A percentile compares a stretch with the other conserved stretches of the same genome.
Evolutionary conservation across 805 yeast species (phyloP).

Genomic region (Pichia pseudocactophila): DNA sequence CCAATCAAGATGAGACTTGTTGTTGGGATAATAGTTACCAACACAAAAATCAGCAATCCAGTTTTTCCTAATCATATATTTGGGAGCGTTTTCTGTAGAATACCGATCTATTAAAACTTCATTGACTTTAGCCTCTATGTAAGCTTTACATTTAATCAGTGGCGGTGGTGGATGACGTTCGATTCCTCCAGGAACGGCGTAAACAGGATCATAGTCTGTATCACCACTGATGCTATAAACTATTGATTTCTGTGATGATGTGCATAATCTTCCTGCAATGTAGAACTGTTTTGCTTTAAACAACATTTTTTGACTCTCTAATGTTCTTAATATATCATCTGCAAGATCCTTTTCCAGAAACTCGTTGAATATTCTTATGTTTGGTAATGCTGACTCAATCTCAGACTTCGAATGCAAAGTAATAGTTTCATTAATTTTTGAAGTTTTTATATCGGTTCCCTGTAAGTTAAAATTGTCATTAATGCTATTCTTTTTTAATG

Average conservation of each 20-base stretch:
- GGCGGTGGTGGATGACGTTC: constrained; percentile 2
- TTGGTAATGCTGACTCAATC: constrained; percentile 41
- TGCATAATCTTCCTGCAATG: constrained; percentile 53
- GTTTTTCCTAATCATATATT: constrained; percentile 28
- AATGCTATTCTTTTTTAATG: no score
- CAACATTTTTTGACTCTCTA: constrained; percentile 32
- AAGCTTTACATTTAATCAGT: constrained; percentile 12
- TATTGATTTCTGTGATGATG: constrained; percentile 44
- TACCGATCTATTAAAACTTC: constrained; percentile 15
- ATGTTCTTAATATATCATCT: constrained; percentile 32
- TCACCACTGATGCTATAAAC: constrained; percentile 17
- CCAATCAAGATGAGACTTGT: constrained; percentile 52
- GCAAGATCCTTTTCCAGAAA: constrained; percentile 47
- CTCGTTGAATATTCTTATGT: constrained; percentile 39
- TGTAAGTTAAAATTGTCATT: no score
- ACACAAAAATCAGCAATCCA: constrained; percentile 52
- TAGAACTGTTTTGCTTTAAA: constrained; percentile 43
- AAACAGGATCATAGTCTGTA: constrained; percentile 12
- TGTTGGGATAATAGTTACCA: constrained; percentile 45
- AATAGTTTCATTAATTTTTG: constrained; percentile 6
- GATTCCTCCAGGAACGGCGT: neutral
- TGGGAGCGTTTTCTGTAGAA: constrained; percentile 19
- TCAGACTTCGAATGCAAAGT: constrained; percentile 42
- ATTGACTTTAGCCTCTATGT: constrained; percentile 14
- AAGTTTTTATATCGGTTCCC: no score